These are phyloP conservation scores for Selaginella tamariscina DNA, from an alignment of 75 land plant genomes.

Conservation along the genomic window DNA sequence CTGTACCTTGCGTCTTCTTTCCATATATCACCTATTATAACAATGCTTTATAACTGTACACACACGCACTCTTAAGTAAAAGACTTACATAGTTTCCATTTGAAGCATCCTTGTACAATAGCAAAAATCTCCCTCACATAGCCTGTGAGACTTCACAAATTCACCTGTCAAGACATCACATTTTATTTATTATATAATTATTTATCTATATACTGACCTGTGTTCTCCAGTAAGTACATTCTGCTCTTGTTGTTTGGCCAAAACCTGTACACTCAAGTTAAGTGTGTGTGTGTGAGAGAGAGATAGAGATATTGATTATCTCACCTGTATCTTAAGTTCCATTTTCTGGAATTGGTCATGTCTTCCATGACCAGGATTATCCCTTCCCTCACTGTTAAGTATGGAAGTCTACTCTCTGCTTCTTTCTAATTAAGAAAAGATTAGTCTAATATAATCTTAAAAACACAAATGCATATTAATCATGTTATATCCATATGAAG, in stretches of 20 bases:
- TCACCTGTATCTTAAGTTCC: conserved; percentile 22
- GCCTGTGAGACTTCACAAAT: conserved; percentile 4
- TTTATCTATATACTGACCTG: not conserved
- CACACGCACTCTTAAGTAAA: not conserved
- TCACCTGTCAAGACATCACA: too few relatives aligned
- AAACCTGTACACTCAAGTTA: conserved; percentile 7
- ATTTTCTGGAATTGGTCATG: conserved; percentile 3
- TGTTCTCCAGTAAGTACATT: conserved; percentile 17
- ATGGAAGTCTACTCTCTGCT: conserved; percentile 22
- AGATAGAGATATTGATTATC: not conserved
- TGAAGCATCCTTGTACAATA: not conserved
- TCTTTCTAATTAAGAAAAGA: conserved; percentile 15
- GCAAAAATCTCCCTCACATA: conserved; percentile 9
- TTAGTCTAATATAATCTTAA: too few relatives aligned
- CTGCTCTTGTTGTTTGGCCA: conserved; percentile 17
- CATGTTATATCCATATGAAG: too few relatives aligned
- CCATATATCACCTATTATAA: not conserved
- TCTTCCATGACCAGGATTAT: conserved; percentile 14
- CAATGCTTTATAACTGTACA: not conserved
- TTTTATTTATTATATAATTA: not conserved
- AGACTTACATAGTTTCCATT: not conserved
- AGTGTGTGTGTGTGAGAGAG: too few relatives aligned
- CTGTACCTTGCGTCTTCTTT: not conserved
- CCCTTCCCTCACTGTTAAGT: conserved; percentile 17
- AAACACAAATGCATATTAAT: too few relatives aligned